Base-by-base conservation (phyloP, 2,329 filamentous ascomycete species). In the Xylaria sp. region DNA sequence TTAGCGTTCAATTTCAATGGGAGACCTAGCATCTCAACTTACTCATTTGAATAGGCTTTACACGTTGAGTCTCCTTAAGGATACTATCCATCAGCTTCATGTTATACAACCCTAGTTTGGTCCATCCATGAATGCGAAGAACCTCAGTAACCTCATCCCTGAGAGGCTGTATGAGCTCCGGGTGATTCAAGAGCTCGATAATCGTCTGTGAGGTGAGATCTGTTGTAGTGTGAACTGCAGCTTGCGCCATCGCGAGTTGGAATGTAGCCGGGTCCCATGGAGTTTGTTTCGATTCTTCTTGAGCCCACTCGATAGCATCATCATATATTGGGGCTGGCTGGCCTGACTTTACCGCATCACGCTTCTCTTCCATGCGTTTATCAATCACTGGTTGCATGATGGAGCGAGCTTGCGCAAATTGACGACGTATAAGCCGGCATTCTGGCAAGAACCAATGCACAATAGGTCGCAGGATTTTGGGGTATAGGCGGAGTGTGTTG, bases 71-170 rank as follows among this genome's bases (percentile, higher is more conserved):
- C 62, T 70, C 68, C 54, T 70, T 70, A 0, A 70, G 51, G 20
- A 70, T 26, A 36, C 68, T 70, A 15, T 70, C 68, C 62, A 68
- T 61, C 1, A 62, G 44, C 36, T 68, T 65, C 15, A 70, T 9
- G 33, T 68, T 63, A 11, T 68, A 65, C 26, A 70, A n/a, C 0
- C 38, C 42, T 4, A 28, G 1, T 28, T 68, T 65, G 1, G 48
- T 58, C 61, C 65, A 68, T 7, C 65, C 65, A 6, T 70, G 51
- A n/a, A 33, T 59, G 2, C 42, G 40, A 4, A 70, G 33, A 1
- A 65, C 64, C 31, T 61, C 44, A 3, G 48, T 42, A 13, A 36
- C 38, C 28, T 70, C 68, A 9, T 53, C 36, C 7, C 67, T 53
- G 0, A 69, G 49, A 5, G 65, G 60, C 10, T 59, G 40, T 10